Conservation (phyloP, 2,329 filamentous ascomycete species). For the Rhynchosporium graminicola region DNA sequence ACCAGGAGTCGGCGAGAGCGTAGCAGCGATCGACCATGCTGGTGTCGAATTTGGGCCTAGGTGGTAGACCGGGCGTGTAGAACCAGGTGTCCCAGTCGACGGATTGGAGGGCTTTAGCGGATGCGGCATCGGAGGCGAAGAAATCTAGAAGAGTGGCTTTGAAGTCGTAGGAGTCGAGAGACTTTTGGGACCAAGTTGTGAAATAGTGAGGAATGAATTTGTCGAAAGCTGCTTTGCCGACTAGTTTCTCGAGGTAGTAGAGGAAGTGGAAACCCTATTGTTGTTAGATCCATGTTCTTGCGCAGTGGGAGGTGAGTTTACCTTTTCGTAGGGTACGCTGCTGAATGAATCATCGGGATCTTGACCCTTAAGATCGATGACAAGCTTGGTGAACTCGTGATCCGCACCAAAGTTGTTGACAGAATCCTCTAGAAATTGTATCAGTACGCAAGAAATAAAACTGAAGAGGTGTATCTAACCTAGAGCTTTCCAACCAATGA, state of each 20-base stretch:
- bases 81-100: conserved; percentile 92
- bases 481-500: conserved; percentile 87
- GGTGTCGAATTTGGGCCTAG: conserved; percentile 90
- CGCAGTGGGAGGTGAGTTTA: conserved; percentile 7
- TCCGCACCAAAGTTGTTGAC: conserved; percentile 77
- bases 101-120: conserved; percentile 61
- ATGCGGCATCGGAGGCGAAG: conserved; percentile 69
- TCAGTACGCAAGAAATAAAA: conserved; percentile 14
- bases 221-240: conserved; percentile 87
- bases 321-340: conserved; percentile 87
- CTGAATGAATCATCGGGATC: conserved; percentile 97
- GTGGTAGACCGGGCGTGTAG: conserved; percentile 83
- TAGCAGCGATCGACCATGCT: conserved; percentile 85
- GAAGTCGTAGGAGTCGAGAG: conserved; percentile 92
- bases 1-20: conserved; percentile 78
- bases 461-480: conserved; percentile 33
- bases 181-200: conserved; percentile 78
- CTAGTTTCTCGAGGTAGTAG: conserved; percentile 82
- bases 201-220: conserved; percentile 97
- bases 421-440: conserved; percentile 60
- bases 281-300: background rate
- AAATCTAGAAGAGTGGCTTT: conserved; percentile 84
- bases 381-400: conserved; percentile 90
- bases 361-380: conserved; percentile 82
- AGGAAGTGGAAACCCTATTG: conserved; percentile 82